A percentile compares a stretch with the other conserved stretches of the same genome.
These are phyloP conservation scores for Penicillium sclerotigenum DNA, from an alignment of 2,329 filamentous ascomycete species.

Conservation along the genomic window DNA sequence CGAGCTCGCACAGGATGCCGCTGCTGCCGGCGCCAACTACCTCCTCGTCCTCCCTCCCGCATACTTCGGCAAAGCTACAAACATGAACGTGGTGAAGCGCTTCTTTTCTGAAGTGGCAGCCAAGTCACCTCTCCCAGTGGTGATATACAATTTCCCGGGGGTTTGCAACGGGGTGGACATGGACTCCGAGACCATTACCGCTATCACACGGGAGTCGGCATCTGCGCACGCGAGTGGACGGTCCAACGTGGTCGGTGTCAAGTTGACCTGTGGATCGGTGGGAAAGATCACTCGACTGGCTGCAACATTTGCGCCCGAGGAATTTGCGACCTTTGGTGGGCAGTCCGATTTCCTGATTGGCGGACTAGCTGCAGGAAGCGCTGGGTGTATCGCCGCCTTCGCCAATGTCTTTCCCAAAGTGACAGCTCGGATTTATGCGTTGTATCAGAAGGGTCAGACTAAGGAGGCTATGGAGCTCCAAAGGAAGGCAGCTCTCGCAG, in stretches of 20 bases:
- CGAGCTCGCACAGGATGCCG: conserved; percentile 58
- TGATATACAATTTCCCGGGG: conserved; percentile 67
- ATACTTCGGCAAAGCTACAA: conserved; percentile 64
- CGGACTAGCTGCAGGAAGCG: conserved; percentile 51
- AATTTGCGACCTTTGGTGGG: conserved; percentile 68
- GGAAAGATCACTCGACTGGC: conserved; percentile 59
- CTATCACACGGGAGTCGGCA: conserved; percentile 49
- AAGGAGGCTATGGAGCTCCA: conserved; percentile 61
- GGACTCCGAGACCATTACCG: conserved; percentile 60
- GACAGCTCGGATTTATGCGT: conserved; percentile 56
- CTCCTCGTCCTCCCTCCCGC: conserved; percentile 60
- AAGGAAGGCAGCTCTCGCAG: conserved; percentile 59
- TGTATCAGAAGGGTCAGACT: conserved; percentile 57
- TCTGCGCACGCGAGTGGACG: conserved; percentile 17
- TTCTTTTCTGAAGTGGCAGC: conserved; percentile 60
- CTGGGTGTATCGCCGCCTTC: conserved; percentile 57
- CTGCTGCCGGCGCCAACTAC: conserved; percentile 60
- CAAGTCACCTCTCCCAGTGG: conserved; percentile 54
- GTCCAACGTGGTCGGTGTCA: conserved; percentile 61
- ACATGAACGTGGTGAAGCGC: conserved; percentile 53
- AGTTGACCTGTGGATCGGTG: conserved; percentile 62
- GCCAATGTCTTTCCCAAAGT: conserved; percentile 57
- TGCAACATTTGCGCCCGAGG: conserved; percentile 50
- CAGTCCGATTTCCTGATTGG: conserved; percentile 68
- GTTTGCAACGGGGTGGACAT: conserved; percentile 68